Evolutionary conservation across 1,139 yeast genomes (phyloP), one percentile per base, ranked within the genome.

Genomic region (Pichia sp.): DNA sequence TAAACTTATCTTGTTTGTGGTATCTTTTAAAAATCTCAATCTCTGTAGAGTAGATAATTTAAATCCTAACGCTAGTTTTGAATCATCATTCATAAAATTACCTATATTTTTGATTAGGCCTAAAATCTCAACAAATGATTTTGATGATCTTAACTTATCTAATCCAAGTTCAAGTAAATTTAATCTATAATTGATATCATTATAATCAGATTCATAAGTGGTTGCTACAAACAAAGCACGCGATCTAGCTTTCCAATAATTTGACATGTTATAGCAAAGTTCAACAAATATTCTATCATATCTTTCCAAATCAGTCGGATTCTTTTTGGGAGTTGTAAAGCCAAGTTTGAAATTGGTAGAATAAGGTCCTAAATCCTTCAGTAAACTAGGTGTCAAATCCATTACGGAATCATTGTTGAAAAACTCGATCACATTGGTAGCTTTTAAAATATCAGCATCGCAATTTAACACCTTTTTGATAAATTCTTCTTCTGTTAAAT

Each of bases 241-340:
- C n/a, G 95, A 82, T 56, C 98, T 73, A 1, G 89, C 78, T 53
- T 78, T 76, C 98, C 98, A 92, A 63, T 92, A 92, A 51, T 76
- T 76, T 52, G 86, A 77, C 60, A 92, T 68, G 59, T 89, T 86
- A 65, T 78, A 86, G 58, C 89, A 85, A 31, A 90, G 71, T 57
- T 83, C 90, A 46, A 92, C 70, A 61, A 78, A 92, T 1, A 92
- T 73, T 52, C 86, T 75, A 64, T 92, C 98, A 2, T 92, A 82
- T 43, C 97, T 72, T 48, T 85, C 92, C 46, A 92, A 72, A 43
- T 79, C 84, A 1, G 66, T 61, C 0, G 85, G 79, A 57, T 83
- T 78, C 56, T 77, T 78, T 47, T 72, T 75, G 0, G 92, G 85
- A 45, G 62, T 62, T 8, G 48, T 49, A 2, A 25, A 44, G 2